Evolutionary conservation across 495 filamentous ascomycete species (phyloP).

Genomic region (Annulohypoxylon nitens): DNA sequence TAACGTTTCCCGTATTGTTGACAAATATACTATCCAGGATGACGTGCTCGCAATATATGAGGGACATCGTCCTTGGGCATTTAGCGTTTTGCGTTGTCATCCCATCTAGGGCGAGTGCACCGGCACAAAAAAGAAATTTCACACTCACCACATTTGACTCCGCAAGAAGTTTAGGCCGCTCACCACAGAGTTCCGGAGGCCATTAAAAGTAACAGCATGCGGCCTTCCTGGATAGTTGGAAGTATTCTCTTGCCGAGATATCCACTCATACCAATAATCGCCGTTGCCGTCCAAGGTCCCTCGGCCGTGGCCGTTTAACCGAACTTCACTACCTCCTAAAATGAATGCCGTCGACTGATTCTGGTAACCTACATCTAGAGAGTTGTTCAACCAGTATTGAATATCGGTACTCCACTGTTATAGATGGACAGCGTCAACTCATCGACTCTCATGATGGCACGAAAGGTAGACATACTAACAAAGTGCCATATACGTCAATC

Average conservation of each 20-base stretch:
- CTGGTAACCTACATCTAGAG: slow-evolving; percentile 12
- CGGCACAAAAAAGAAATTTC: neutral
- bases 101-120: no score
- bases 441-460: neutral
- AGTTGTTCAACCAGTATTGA: slow-evolving; percentile 10
- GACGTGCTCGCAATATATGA: slow-evolving; percentile 12
- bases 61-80: slow-evolving; percentile 4
- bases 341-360: slow-evolving; percentile 11
- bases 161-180: neutral
- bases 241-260: slow-evolving; percentile 6
- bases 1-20: slow-evolving; percentile 3
- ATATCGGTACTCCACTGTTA: slow-evolving; percentile 11
- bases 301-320: neutral
- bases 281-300: slow-evolving; percentile 6
- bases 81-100: neutral
- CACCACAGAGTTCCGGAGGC: slow-evolving; percentile 6
- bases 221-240: slow-evolving; percentile 12
- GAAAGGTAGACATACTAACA: neutral
- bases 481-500: slow-evolving; percentile 10
- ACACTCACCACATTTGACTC: slow-evolving; percentile 18
- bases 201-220: slow-evolving; percentile 13
- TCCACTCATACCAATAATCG: slow-evolving; percentile 17
- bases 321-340: neutral
- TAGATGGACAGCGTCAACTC: neutral
- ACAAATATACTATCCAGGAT: slow-evolving; percentile 6